phyloP scores from a whole-genome alignment of 306 rosid genomes.

The Prunus padus region DNA sequence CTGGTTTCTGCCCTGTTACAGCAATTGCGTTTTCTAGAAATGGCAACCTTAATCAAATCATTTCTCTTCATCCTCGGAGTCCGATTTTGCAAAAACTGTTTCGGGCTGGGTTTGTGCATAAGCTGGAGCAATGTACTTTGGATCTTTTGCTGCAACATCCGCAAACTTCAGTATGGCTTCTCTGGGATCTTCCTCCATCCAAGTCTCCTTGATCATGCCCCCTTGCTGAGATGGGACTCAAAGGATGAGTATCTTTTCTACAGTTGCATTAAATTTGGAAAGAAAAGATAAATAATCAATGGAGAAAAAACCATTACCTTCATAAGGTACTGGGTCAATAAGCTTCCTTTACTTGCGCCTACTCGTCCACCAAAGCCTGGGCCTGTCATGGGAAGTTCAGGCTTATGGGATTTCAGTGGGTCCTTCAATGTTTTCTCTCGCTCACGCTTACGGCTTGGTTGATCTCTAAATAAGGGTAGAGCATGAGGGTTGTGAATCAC shows the following conservation, averaged over 20 bases:
- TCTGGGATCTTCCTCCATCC: conserved; percentile 99
- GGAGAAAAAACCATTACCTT: conserved; percentile 45
- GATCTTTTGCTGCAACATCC: conserved; percentile 82
- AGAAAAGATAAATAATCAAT: neutral
- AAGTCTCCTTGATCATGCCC: conserved; percentile 95
- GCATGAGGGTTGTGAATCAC: conserved; percentile 93
- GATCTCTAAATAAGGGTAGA: conserved; percentile 88
- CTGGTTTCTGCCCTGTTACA: neutral
- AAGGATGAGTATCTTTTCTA: neutral
- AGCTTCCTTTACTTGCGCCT: conserved; percentile 88
- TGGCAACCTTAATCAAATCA: conserved; percentile 29
- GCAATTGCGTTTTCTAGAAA: neutral
- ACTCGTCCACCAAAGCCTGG: conserved; percentile 98
- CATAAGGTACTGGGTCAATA: conserved; percentile 89
- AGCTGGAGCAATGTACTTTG: conserved; percentile 94
- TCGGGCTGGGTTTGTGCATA: conserved; percentile 93
- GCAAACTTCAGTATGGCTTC: conserved; percentile 96
- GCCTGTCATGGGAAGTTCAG: conserved; percentile 90
- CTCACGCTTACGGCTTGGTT: conserved; percentile 90
- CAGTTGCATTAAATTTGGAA: neutral
- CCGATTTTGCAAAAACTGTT: conserved; percentile 77
- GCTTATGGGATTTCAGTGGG: conserved; percentile 92
- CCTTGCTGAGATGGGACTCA: conserved; percentile 69
- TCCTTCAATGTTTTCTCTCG: conserved; percentile 85
- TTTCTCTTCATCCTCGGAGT: conserved; percentile 93